Percentiles rank a stretch among this genome's conserved stretches.
Conservation (phyloP, 441 rosid genomes). For the Manihot esculenta region DNA sequence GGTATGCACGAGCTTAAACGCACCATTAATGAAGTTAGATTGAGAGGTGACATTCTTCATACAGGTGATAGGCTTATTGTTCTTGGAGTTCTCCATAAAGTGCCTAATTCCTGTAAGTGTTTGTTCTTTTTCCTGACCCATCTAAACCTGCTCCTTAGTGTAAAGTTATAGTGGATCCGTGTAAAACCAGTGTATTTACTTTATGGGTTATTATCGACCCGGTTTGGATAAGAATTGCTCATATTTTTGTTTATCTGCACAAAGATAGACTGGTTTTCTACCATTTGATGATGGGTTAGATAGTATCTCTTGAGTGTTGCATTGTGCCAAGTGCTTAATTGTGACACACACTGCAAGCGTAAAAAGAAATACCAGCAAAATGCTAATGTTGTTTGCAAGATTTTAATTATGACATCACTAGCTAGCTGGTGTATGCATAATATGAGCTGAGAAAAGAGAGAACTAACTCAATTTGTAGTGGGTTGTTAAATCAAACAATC, state of each 20-base stretch:
- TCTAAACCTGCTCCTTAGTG: too few relatives aligned
- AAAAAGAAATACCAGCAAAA: background rate
- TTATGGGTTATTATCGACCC: too few relatives aligned
- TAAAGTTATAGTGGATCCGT: too few relatives aligned
- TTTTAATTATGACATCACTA: background rate
- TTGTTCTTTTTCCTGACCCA: too few relatives aligned
- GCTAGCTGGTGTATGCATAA: background rate
- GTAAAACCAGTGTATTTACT: too few relatives aligned
- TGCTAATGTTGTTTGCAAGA: background rate
- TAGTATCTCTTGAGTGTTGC: background rate
- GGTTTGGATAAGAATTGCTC: too few relatives aligned
- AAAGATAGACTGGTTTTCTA: background rate
- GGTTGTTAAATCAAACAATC: background rate
- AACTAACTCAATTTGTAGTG: too few relatives aligned
- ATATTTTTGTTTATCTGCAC: background rate
- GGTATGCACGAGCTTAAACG: conserved; percentile 38
- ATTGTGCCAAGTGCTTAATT: background rate
- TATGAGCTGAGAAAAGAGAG: background rate
- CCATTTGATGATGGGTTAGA: too few relatives aligned
- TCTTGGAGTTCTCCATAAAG: conserved; percentile 52
- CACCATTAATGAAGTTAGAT: conserved; percentile 28
- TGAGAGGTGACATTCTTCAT: conserved; percentile 51
- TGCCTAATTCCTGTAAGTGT: conserved; percentile 53
- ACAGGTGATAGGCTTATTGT: conserved; percentile 45
- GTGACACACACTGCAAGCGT: background rate